phyloP scores from a whole-genome alignment of 108 stramenopile genomes.

The Phaeodactylum tricornutum region DNA sequence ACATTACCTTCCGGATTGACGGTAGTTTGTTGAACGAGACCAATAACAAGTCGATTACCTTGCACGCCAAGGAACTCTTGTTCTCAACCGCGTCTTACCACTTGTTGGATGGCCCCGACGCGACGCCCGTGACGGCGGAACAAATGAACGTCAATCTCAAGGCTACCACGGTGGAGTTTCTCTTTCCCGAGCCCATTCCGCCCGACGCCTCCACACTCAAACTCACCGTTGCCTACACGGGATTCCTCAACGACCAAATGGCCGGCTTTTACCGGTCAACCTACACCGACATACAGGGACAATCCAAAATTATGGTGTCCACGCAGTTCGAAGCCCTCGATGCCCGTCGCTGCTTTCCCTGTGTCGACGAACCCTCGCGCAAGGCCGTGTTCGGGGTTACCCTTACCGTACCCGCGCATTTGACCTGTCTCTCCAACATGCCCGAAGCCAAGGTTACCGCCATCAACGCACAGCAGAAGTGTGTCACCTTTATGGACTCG shows the following conservation, averaged over 20 bases:
- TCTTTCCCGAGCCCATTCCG: slow-evolving; percentile 44
- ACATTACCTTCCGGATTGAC: slow-evolving; percentile 57
- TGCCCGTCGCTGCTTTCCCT: slow-evolving; percentile 91
- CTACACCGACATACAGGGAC: slow-evolving; percentile 81
- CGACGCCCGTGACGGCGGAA: slow-evolving; percentile 18
- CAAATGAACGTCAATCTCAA: slow-evolving; percentile 48
- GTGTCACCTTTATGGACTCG: slow-evolving; percentile 61
- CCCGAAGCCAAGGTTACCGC: slow-evolving; percentile 69
- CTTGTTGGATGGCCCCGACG: neutral
- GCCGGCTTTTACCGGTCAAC: slow-evolving; percentile 88
- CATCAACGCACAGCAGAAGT: slow-evolving; percentile 17
- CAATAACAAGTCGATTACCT: slow-evolving; percentile 27
- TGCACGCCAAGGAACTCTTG: slow-evolving; percentile 88
- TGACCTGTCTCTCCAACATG: slow-evolving; percentile 92
- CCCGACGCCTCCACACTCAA: slow-evolving; percentile 21
- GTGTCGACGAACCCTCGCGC: slow-evolving; percentile 95
- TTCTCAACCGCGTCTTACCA: slow-evolving; percentile 45
- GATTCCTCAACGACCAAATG: slow-evolving; percentile 91
- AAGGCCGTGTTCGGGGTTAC: slow-evolving; percentile 89
- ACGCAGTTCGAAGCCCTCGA: slow-evolving; percentile 97
- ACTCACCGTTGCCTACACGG: slow-evolving; percentile 62
- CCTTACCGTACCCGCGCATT: slow-evolving; percentile 55
- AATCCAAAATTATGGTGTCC: slow-evolving; percentile 79
- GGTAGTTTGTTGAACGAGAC: slow-evolving; percentile 30
- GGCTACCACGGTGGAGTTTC: slow-evolving; percentile 65